Conservation (phyloP, 1,139 yeast genomes). For the Pichia sp. region DNA sequence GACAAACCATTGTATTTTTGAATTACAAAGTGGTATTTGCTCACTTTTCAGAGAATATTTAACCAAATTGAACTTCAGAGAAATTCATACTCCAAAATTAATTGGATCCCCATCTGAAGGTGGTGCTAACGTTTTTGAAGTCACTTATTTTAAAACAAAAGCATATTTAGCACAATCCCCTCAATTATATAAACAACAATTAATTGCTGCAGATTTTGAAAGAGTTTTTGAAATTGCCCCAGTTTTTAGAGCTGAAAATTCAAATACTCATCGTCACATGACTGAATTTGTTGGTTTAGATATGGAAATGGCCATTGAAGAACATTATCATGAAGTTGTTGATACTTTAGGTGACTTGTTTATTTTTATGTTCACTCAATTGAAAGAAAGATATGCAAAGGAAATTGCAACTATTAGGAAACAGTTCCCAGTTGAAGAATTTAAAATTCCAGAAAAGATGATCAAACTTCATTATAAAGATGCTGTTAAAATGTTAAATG, state of each 20-base stretch:
- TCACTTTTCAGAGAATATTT: conserved; percentile 85
- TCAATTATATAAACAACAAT: conserved; percentile 94
- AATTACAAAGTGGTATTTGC: conserved; percentile 86
- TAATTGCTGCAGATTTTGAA: conserved; percentile 96
- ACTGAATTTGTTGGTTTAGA: conserved; percentile 97
- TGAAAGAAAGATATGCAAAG: conserved; percentile 67
- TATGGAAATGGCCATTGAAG: conserved; percentile 96
- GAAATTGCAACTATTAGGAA: conserved; percentile 88
- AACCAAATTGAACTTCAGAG: conserved; percentile 61
- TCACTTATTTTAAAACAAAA: conserved; percentile 83
- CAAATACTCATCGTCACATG: conserved; percentile 98
- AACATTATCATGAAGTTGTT: conserved; percentile 92
- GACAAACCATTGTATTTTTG: conserved; percentile 95
- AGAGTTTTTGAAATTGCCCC: conserved; percentile 94
- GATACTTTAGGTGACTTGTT: conserved; percentile 80
- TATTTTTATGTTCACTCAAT: conserved; percentile 78
- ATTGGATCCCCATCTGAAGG: conserved; percentile 97
- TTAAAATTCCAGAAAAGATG: conserved; percentile 89
- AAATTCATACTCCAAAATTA: conserved; percentile 92
- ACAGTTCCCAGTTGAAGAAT: conserved; percentile 97
- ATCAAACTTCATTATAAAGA: conserved; percentile 84
- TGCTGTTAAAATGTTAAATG: conserved; percentile 81
- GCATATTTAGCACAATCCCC: conserved; percentile 98
- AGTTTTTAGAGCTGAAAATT: conserved; percentile 97
- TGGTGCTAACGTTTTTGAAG: conserved; percentile 93